Evolutionary conservation across 192 early-diverging fungal genomes (phyloP).

Genomic region (Geranomyces variabilis): DNA sequence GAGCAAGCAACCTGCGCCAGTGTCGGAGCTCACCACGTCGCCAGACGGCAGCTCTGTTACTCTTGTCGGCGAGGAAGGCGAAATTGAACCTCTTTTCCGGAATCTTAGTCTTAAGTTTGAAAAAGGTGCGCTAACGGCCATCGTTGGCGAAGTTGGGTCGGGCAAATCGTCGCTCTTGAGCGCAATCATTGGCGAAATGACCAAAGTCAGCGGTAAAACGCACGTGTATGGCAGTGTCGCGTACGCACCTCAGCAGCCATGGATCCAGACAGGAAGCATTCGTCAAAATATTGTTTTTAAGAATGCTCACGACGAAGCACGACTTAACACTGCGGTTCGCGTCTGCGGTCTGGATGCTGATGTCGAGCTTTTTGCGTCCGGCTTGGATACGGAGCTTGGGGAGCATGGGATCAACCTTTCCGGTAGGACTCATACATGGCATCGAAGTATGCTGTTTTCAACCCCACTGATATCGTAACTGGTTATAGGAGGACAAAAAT

Average conservation of each 20-base stretch:
- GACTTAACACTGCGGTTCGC: constrained; percentile 11
- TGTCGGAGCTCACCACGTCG: constrained; percentile 32
- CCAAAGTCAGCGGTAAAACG: constrained; percentile 48
- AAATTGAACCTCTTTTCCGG: not conserved
- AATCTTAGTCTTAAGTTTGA: constrained; percentile 69
- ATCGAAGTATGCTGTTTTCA: no score
- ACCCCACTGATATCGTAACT: no score
- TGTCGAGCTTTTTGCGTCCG: constrained; percentile 36
- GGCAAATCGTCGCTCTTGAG: constrained; percentile 63
- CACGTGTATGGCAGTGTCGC: constrained; percentile 49
- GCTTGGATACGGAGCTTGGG: constrained; percentile 49
- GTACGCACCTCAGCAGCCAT: constrained; percentile 44
- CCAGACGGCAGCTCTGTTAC: not conserved
- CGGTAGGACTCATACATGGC: constrained; percentile 84
- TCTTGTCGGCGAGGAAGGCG: not conserved
- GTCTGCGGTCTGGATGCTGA: constrained; percentile 43
- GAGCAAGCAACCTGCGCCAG: not conserved
- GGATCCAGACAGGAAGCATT: constrained; percentile 42
- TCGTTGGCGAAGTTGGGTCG: constrained; percentile 61
- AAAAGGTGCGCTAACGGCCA: constrained; percentile 56
- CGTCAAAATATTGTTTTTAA: constrained; percentile 44
- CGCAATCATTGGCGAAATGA: constrained; percentile 65
- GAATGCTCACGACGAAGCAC: constrained; percentile 19
- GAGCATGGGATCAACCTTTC: constrained; percentile 89
- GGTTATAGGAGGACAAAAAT: constrained; percentile 93